These are phyloP conservation scores for Rhizophora mangle DNA, from an alignment of 345 rosid species.

Conservation along the genomic window DNA sequence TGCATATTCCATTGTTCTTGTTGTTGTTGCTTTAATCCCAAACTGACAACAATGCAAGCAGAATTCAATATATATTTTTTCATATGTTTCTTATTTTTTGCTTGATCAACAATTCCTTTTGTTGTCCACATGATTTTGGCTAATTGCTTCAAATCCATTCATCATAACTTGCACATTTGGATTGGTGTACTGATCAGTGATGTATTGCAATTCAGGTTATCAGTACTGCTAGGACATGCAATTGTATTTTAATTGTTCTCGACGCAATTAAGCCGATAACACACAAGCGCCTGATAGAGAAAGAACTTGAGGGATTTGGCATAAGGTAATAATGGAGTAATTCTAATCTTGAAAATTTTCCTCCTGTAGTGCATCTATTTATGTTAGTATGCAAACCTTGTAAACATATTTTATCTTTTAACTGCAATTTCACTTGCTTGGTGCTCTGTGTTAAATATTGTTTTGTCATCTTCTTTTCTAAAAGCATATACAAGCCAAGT, in stretches of 20 bases:
- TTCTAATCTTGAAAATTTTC: background rate
- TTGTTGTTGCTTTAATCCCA: no score
- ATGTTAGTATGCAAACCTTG: no score
- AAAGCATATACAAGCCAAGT: no score
- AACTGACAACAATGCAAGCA: no score
- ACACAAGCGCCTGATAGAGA: constrained; percentile 96
- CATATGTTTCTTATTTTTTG: background rate
- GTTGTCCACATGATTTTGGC: background rate
- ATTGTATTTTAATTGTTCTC: constrained; percentile 88
- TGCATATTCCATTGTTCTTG: no score
- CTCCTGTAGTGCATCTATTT: background rate
- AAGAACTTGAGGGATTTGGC: constrained; percentile 99
- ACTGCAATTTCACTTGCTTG: background rate
- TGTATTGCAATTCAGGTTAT: constrained; percentile 58
- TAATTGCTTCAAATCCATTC: background rate
- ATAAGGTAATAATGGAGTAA: constrained; percentile 55
- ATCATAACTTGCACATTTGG: background rate
- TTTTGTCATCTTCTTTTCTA: background rate
- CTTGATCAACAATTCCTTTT: background rate
- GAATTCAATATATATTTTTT: background rate
- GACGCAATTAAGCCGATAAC: constrained; percentile 98
- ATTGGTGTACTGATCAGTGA: background rate
- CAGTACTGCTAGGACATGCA: constrained; percentile 96
- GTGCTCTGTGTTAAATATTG: background rate
- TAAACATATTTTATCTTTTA: no score